Base-by-base conservation (phyloP, 225 moss, liverwort and hornwort genomes). In the Climacium dendroides region DNA sequence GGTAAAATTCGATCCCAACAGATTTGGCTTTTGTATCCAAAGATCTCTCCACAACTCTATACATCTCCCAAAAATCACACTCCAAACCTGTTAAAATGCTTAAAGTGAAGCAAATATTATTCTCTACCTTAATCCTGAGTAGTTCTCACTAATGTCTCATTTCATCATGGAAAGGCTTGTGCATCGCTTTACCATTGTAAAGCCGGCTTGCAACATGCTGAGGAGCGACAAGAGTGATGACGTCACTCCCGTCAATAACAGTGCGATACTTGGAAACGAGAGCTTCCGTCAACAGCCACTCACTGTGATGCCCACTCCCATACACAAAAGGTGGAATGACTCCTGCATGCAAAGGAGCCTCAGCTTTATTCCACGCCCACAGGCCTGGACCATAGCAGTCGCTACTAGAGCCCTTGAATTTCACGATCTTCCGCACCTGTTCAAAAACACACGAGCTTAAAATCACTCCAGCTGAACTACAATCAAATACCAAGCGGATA, bases 361-460 rank as follows among this genome's bases (percentile, higher is more conserved):
- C 87, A 76, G 92, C 96, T 66, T 91, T 95, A 89, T 96, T 97
- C 99, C 99, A 99, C 32, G 94, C 96, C 99, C 99, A 99, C 81
- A 99, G 85, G 30, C 94, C 95, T 77, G 95, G 92, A 67, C 96
- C 94, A 79, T 94, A 93, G 89, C 97, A 96, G 80, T 91, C 91
- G 29, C 54, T 90, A 82, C 83, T 91, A 55, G 86, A 66, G 63
- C 93, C 94, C 82, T 92, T 94, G 24, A 87, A 82, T 87, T 86
- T 93, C 87, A 94, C 93, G 70, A 91, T 81, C 83, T 87, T 87
- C 87, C 92, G 89, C 78, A 99, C 96, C 99, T 99, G 90, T n/a
- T 41, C 65, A 52, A 66, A 41, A 79, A 41, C 48, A 45, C 20
- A 70, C 17, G 43, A 39, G 35, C 66, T 62, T 83, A 53, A 86